Evolutionary conservation across 495 filamentous ascomycete genomes (phyloP), one percentile per base, ranked within the genome.

Genomic region (Hypoxylon perforatum): DNA sequence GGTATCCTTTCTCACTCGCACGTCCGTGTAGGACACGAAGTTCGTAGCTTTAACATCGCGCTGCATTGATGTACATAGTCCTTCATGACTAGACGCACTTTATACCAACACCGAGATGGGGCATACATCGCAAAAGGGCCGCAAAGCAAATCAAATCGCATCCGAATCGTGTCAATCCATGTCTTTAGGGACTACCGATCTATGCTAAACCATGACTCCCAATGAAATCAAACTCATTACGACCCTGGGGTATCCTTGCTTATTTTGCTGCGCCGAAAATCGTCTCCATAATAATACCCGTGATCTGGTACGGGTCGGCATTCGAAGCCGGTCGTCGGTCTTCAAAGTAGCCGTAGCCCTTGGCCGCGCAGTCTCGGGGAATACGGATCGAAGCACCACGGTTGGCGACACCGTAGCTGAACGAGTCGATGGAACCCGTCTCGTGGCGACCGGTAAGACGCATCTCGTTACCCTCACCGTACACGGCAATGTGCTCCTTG

Each of bases 331-430:
- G 95, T 70, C 95, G 86, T 75, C 95, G 88, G 72, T 99, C 95
- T 84, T 99, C 95, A 67, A 99, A 97, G 87, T 99, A 99, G 69
- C 95, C 95, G 82, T 92, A 96, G 79, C 93, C 93, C 78, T 97
- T 93, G 78, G 92, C 92, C 54, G 91, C 95, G 76, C 84, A 86
- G 71, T 92, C 90, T 73, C 95, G 88, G 69, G 96, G 96, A 65
- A 99, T 94, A 85, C 95, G 93, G 74, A 97, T 92, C 63, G 86
- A 90, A 46, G 92, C 91, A 78, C 95, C 94, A 83, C 95, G 92
- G 88, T 99, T 92, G 73, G 95, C 95, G 71, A 99, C 89, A 81
- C 94, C 95, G 79, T 90, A 98, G 74, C 87, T 90, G 87, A 99
- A 99, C 76, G 90, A 87, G 77, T 99, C 95, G 77, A 97, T 97